A percentile compares a stretch with the other conserved stretches of the same genome.
phyloP scores from a whole-genome alignment of 176 grass and related monocot genomes.

The Avena eriantha region DNA sequence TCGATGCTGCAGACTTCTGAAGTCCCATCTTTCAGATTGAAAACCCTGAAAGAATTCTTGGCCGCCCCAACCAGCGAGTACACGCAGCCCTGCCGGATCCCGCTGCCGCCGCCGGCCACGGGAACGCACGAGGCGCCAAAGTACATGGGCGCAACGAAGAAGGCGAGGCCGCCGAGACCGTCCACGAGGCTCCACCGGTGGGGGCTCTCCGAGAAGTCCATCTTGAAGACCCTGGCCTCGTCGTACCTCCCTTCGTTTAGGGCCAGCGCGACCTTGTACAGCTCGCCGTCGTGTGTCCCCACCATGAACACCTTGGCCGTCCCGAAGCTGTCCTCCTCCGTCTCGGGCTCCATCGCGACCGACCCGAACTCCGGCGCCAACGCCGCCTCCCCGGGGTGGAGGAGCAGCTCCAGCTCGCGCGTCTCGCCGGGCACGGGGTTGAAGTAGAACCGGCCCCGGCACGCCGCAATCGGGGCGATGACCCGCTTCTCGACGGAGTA shows the following conservation, averaged over 20 bases:
- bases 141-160: not conserved
- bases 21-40: not conserved
- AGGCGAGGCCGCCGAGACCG: not conserved
- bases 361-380: not conserved
- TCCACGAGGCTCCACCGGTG: not conserved
- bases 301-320: not conserved
- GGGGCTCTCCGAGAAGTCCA: not conserved
- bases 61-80: not conserved
- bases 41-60: not conserved
- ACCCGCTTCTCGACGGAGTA: not conserved
- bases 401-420: not conserved
- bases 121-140: not conserved
- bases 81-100: not conserved
- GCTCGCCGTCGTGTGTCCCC: not conserved
- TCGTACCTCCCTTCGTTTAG: not conserved
- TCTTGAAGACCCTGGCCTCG: not conserved
- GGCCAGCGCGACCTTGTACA: not conserved
- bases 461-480: not conserved
- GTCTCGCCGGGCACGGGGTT: not conserved
- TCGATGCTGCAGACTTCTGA: not conserved
- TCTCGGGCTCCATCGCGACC: not conserved
- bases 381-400: not conserved
- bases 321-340: not conserved
- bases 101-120: not conserved
- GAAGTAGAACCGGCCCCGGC: conserved; percentile 1